Base-by-base conservation (phyloP, 176 grass and related monocot species). In the Areca catechu region DNA sequence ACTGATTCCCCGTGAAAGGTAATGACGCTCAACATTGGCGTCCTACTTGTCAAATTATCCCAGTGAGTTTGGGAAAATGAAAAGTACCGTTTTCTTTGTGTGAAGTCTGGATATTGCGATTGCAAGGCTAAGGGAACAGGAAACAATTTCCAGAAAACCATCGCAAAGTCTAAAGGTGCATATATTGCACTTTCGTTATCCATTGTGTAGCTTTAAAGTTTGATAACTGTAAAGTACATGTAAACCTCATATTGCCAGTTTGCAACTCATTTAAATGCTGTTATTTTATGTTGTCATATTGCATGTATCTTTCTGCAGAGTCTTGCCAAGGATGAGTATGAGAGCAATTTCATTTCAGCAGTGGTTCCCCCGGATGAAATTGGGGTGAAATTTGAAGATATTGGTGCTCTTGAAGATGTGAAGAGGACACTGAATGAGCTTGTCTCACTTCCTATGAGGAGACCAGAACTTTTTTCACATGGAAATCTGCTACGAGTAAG, bases 351-450 rank as follows among this genome's bases (percentile, higher is more conserved):
- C 52, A 70, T 95, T 71, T 86, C 86, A 28, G 83, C 91, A 25
- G 83, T 95, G 63, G 83, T 95, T 53, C 86, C 91, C 48, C 67
- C 91, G 56, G 81, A 84, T 75, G 91, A 95, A 84, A 77, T 95
- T 77, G 91, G 91, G 49, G 91, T 95, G 54, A 95, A 84, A 74
- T 95, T 95, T 59, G 91, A 95, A 65, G 86, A 95, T 80, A 77
- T 95, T 65, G 91, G 91, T 24, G 91, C 91, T 19, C 86, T 95
- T 29, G 86, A 95, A 71, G 86, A 87, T 50, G 86, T 95, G 49
- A 95, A 95, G 78, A 84, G 65, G 63, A 89, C 91, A 21, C 64
- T 95, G 65, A 86, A 90, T 81, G 91, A 95, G 56, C 86, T 95
- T 28, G 91, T 95, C 62, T 79, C 83, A 23, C 86, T 95, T 73